Evolutionary conservation across 306 rosid genomes (phyloP).

Genomic region (Potentilla sterilis): DNA sequence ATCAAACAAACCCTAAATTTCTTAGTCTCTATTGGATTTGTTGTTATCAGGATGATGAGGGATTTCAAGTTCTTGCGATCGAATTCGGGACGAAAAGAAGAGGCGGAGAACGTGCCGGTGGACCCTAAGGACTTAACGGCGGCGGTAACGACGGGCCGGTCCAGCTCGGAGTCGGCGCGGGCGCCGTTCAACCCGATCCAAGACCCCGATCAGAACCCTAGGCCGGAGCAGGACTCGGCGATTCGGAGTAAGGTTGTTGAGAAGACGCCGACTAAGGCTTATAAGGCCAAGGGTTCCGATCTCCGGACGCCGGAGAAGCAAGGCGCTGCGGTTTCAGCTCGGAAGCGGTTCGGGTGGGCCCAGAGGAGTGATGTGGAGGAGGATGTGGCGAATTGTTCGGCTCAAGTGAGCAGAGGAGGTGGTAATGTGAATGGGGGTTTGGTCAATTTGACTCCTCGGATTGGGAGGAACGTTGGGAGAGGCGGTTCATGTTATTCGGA

Average conservation of each 20-base stretch:
- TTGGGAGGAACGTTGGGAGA: conserved; percentile 44
- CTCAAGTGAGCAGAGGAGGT: conserved; percentile 35
- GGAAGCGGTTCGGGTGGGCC: conserved; percentile 64
- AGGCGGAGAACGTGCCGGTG: conserved; percentile 60
- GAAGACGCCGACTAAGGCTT: conserved; percentile 63
- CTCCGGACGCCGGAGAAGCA: conserved; percentile 82
- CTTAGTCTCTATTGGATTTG: conserved; percentile 12
- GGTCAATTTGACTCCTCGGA: conserved; percentile 58
- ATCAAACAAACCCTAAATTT: neutral
- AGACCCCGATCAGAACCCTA: conserved; percentile 41
- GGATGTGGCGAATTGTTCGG: conserved; percentile 28
- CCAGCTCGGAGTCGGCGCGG: conserved; percentile 45
- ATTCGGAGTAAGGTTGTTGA: conserved; percentile 41
- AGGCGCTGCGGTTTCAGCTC: conserved; percentile 39
- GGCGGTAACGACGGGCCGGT: conserved; percentile 28
- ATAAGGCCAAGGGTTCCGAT: conserved; percentile 49
- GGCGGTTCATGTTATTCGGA: conserved; percentile 52
- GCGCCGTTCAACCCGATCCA: conserved; percentile 77
- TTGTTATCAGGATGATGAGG: conserved; percentile 61
- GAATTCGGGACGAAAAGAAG: conserved; percentile 56
- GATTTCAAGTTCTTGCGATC: conserved; percentile 70
- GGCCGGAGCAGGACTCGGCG: conserved; percentile 40
- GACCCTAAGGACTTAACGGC: conserved; percentile 43
- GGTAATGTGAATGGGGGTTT: conserved; percentile 47
- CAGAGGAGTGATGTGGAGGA: conserved; percentile 59